A percentile compares a stretch with the other conserved stretches of the same genome.
Evolutionary conservation across 192 early-diverging fungal species (phyloP).

Genomic region (Lobosporangium transversale): DNA sequence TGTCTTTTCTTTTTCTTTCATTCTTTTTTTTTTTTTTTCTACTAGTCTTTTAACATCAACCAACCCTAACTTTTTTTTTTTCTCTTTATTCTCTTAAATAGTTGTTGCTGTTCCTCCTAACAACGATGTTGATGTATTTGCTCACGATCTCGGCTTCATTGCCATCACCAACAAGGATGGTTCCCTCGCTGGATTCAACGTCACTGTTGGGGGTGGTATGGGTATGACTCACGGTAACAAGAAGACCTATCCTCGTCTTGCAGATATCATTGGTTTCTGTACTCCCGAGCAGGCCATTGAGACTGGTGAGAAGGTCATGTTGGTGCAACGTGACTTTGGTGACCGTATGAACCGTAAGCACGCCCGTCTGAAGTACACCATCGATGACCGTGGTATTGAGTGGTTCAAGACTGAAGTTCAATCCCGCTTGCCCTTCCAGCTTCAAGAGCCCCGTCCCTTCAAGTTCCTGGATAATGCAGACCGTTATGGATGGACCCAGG

Average conservation of each 20-base stretch:
- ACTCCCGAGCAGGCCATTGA: conserved; percentile 80
- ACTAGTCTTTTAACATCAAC: not conserved
- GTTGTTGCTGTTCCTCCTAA: conserved; percentile 92
- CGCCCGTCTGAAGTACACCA: conserved; percentile 98
- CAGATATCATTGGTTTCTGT: conserved; percentile 80
- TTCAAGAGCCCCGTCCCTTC: conserved; percentile 76
- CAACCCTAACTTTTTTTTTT: not conserved
- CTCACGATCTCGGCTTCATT: conserved; percentile 94
- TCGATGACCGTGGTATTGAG: conserved; percentile 92
- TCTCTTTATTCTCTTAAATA: conserved; percentile 2
- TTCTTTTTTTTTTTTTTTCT: not conserved
- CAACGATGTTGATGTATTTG: conserved; percentile 97
- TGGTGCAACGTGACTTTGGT: conserved; percentile 94
- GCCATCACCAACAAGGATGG: conserved; percentile 84
- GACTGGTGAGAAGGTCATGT: conserved; percentile 91
- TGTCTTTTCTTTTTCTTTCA: not conserved
- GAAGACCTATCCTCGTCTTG: conserved; percentile 94
- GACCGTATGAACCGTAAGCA: conserved; percentile 98
- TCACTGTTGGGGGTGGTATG: conserved; percentile 96
- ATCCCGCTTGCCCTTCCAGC: conserved; percentile 75
- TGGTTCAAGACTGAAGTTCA: conserved; percentile 93
- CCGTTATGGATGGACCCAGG: conserved; percentile 92
- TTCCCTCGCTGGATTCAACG: conserved; percentile 89
- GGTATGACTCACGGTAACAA: conserved; percentile 99
- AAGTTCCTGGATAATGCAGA: conserved; percentile 90